Evolutionary conservation across 2,329 filamentous ascomycete genomes (phyloP).

Genomic region (Elsinoe arachidis): DNA sequence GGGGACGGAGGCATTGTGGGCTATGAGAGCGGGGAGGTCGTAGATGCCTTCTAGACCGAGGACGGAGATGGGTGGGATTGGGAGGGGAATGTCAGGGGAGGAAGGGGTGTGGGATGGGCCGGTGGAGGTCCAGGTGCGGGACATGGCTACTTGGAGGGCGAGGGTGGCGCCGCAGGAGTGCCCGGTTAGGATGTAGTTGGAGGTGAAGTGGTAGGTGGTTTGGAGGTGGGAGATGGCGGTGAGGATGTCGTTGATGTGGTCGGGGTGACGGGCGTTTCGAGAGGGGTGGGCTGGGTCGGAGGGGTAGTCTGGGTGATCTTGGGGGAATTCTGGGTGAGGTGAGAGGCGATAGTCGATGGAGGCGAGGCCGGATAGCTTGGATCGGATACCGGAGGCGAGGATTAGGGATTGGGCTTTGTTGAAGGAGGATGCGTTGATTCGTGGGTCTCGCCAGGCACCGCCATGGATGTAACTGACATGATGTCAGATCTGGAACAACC

Average conservation of each 20-base stretch:
- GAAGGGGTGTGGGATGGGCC: constrained; percentile 17
- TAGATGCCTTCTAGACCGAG: constrained; percentile 60
- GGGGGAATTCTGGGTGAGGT: constrained; percentile 35
- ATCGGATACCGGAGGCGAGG: constrained; percentile 18
- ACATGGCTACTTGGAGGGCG: constrained; percentile 52
- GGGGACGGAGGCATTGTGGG: constrained; percentile 37
- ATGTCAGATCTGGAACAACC: constrained; percentile 14
- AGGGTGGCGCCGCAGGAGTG: constrained; percentile 58
- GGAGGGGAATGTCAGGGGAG: constrained; percentile 14
- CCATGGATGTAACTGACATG: constrained; percentile 38
- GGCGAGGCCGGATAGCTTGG: constrained; percentile 51
- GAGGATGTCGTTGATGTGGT: constrained; percentile 52
- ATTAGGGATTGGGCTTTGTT: constrained; percentile 31
- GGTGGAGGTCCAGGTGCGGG: constrained; percentile 27
- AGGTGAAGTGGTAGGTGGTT: constrained; percentile 35
- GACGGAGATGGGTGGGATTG: constrained; percentile 42
- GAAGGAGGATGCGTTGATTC: constrained; percentile 31
- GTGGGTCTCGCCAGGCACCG: constrained; percentile 43
- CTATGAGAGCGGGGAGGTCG: constrained; percentile 48
- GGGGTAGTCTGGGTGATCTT: constrained; percentile 38
- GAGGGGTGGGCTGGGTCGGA: constrained; percentile 30
- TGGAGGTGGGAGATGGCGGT: constrained; percentile 45
- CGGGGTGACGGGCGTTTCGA: constrained; percentile 48
- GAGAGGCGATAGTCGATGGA: constrained; percentile 59
- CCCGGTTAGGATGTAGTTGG: constrained; percentile 48